Evolutionary conservation across 176 grass and related monocot genomes (phyloP), one percentile per base, ranked within the genome.

Genomic region (Oryza meridionalis): DNA sequence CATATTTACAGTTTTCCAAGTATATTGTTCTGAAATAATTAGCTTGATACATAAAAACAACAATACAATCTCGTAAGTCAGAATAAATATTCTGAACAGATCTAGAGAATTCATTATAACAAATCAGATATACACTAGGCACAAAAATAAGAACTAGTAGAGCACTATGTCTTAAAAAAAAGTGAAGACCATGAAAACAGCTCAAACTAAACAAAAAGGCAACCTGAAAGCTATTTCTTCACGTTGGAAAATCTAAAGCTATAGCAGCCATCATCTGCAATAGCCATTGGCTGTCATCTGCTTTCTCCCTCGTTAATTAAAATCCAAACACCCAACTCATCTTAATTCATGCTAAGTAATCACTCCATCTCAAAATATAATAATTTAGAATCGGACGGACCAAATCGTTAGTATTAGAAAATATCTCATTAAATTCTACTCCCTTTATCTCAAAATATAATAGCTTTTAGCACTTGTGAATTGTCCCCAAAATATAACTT

Each of bases 191-290:
- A 58, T 58, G 53, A 9, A 51, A 51, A n/a, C 16, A 58, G 6
- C 53, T n/a, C 17, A 58, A 58, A n/a, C 70, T 15, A 65, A 74
- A 63, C 49, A 24, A 31, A 74, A 62, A 78, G 75, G 61, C 43
- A 49, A 59, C 43, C 47, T 71, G 17, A 42, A 72, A 85, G 49
- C 26, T 72, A 70, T 15, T 65, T 79, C 5, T 86, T 72, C 67
- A 66, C n/a, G 67, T 65, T 65, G 84, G 55, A 72, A 79, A 79
- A 79, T 38, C 29, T 5, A 50, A 66, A 62, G 6, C 1, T 25
- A 47, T 25, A 47, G 45, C 25, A 12, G 8, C n/a, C n/a, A 25
- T 51, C 32, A 65, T 70, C 53, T 25, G 45, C 33, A 46, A 27
- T 82, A 71, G 29, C 80, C 73, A 63, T 78, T 62, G 19, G 17